Conservation (phyloP, 1,284 basidiomycete genomes). For the Athelia sp. region DNA sequence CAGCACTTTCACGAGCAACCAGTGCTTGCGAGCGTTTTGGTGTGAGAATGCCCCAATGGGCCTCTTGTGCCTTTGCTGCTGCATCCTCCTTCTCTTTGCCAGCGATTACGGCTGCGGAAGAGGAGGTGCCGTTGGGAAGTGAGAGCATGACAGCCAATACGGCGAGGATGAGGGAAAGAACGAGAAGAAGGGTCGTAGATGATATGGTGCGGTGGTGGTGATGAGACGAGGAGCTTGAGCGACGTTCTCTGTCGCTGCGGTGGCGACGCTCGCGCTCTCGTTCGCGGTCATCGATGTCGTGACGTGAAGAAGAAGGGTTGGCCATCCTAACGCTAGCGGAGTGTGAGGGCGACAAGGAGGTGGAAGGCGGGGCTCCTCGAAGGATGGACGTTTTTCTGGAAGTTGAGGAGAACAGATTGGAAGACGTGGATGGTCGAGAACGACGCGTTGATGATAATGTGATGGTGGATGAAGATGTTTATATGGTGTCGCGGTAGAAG, state of each 20-base stretch:
- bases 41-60: slow-evolving; percentile 65
- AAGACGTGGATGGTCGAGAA: neutral
- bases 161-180: slow-evolving; percentile 76
- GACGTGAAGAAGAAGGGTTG: slow-evolving; percentile 77
- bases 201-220: slow-evolving; percentile 81
- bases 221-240: slow-evolving; percentile 46
- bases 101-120: slow-evolving; percentile 22
- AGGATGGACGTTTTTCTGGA: slow-evolving; percentile 60
- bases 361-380: slow-evolving; percentile 44
- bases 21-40: slow-evolving; percentile 77
- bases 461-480: neutral
- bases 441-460: neutral
- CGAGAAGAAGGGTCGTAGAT: slow-evolving; percentile 80
- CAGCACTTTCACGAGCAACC: slow-evolving; percentile 67
- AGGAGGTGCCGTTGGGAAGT: slow-evolving; percentile 47
- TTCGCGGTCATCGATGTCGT: slow-evolving; percentile 44
- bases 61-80: slow-evolving; percentile 16
- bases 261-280: slow-evolving; percentile 43
- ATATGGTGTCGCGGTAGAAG: neutral
- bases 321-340: slow-evolving; percentile 73
- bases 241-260: slow-evolving; percentile 35
- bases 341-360: slow-evolving; percentile 74
- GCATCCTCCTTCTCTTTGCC: slow-evolving; percentile 34
- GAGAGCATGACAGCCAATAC: slow-evolving; percentile 83
- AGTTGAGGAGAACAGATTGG: slow-evolving; percentile 2